Evolutionary conservation across 805 yeast species (phyloP).

Genomic region (Wickerhamomyces bovis): DNA sequence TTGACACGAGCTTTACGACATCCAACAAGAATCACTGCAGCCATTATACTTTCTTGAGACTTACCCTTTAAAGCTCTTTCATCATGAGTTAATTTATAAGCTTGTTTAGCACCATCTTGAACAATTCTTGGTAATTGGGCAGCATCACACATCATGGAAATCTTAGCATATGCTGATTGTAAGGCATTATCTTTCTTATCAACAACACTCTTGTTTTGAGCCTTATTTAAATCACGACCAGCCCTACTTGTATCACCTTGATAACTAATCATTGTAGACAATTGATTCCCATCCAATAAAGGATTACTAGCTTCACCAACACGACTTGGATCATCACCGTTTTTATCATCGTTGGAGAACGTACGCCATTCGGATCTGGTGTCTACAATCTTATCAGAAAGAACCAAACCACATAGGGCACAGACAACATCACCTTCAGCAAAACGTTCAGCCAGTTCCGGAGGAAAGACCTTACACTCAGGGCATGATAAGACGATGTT

Average conservation of each 20-base stretch:
- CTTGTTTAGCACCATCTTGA: slow-evolving; percentile 96
- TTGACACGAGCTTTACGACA: slow-evolving; percentile 92
- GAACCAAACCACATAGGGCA: slow-evolving; percentile 91
- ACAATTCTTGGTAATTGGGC: slow-evolving; percentile 91
- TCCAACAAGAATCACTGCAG: slow-evolving; percentile 91
- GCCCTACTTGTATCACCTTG: slow-evolving; percentile 73
- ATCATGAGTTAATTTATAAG: slow-evolving; percentile 84
- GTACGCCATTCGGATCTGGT: slow-evolving; percentile 99
- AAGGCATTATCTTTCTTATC: slow-evolving; percentile 86
- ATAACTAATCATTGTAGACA: slow-evolving; percentile 86
- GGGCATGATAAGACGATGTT: slow-evolving; percentile 91
- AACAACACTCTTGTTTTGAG: slow-evolving; percentile 78
- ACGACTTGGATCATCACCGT: slow-evolving; percentile 98
- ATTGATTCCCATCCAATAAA: slow-evolving; percentile 81
- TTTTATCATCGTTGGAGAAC: slow-evolving; percentile 94
- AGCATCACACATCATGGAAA: slow-evolving; percentile 95
- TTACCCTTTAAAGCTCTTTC: slow-evolving; percentile 83
- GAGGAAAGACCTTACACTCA: slow-evolving; percentile 93
- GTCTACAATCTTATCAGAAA: slow-evolving; percentile 88
- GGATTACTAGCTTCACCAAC: slow-evolving; percentile 98
- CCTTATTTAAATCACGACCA: slow-evolving; percentile 86
- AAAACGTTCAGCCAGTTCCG: slow-evolving; percentile 89
- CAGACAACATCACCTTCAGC: slow-evolving; percentile 99
- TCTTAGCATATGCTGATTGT: slow-evolving; percentile 83
- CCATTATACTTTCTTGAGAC: slow-evolving; percentile 90